phyloP scores from a whole-genome alignment of 495 filamentous ascomycete genomes.

The Penicillium egyptiacum region DNA sequence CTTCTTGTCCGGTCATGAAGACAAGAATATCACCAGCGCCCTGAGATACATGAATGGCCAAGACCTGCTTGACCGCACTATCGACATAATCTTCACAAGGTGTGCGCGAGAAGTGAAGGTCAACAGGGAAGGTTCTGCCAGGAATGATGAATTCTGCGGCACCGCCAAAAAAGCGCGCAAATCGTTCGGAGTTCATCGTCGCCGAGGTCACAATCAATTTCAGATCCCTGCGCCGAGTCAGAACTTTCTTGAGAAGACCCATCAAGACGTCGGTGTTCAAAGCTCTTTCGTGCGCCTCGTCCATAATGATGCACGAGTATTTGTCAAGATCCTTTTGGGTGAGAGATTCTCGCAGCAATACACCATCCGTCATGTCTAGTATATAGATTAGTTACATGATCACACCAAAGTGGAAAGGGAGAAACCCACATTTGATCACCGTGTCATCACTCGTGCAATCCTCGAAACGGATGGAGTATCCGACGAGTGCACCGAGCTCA shows the following conservation, averaged over 20 bases:
- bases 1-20: constrained; percentile 99
- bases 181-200: constrained; percentile 97
- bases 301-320: constrained; percentile 99
- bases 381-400: constrained; percentile 23
- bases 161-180: constrained; percentile 95
- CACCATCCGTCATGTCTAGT: constrained; percentile 93
- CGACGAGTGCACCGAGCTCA: constrained; percentile 82
- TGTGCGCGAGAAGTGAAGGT: constrained; percentile 91
- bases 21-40: constrained; percentile 90
- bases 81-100: constrained; percentile 98
- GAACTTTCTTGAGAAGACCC: constrained; percentile 95
- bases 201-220: constrained; percentile 98
- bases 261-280: constrained; percentile 97
- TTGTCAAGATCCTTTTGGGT: constrained; percentile 90
- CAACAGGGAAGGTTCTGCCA: constrained; percentile 94
- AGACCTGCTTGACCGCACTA: constrained; percentile 90
- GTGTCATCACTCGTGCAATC: constrained; percentile 96
- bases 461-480: constrained; percentile 98
- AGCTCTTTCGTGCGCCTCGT: constrained; percentile 96
- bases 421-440: constrained; percentile 74
- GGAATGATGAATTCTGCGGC: constrained; percentile 97
- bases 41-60: constrained; percentile 96
- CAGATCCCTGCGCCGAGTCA: constrained; percentile 84
- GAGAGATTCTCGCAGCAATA: constrained; percentile 88
- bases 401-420: not conserved